Evolutionary conservation across 1,284 basidiomycete genomes (phyloP).

Genomic region (Boletus semigastroideus): DNA sequence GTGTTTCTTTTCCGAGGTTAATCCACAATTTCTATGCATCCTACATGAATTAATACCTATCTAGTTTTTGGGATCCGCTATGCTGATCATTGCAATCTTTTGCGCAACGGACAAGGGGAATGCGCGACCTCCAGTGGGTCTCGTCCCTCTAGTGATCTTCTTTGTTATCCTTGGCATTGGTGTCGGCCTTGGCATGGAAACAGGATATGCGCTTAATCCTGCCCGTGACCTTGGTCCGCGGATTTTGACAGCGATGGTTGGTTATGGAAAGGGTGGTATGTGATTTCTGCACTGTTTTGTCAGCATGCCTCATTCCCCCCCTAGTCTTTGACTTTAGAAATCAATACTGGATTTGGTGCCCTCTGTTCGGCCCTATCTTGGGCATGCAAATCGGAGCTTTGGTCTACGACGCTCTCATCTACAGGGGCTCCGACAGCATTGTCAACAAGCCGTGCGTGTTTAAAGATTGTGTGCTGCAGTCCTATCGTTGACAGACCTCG

Average conservation of each 20-base stretch:
- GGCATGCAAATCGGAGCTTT: slow-evolving; percentile 54
- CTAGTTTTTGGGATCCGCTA: slow-evolving; percentile 56
- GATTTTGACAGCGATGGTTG: slow-evolving; percentile 57
- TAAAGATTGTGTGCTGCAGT: background rate
- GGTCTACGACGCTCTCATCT: slow-evolving; percentile 54
- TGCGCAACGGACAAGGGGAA: slow-evolving; percentile 48
- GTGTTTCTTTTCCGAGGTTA: slow-evolving; percentile 59
- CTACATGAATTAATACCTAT: slow-evolving; percentile 1
- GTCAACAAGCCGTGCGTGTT: slow-evolving; percentile 50
- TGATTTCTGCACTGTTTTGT: background rate
- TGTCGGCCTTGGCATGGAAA: slow-evolving; percentile 55
- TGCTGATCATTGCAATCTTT: slow-evolving; percentile 52
- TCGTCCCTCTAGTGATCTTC: slow-evolving; percentile 57
- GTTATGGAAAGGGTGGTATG: slow-evolving; percentile 52
- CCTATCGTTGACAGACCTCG: background rate
- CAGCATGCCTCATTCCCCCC: background rate
- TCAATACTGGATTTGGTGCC: slow-evolving; percentile 80
- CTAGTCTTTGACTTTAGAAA: slow-evolving; percentile 48
- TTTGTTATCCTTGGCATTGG: slow-evolving; percentile 55
- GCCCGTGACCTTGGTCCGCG: slow-evolving; percentile 66
- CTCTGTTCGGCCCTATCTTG: slow-evolving; percentile 55
- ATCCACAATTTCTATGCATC: slow-evolving; percentile 3
- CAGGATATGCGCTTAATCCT: slow-evolving; percentile 62
- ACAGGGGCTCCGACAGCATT: slow-evolving; percentile 52
- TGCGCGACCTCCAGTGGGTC: slow-evolving; percentile 45